phyloP scores from a whole-genome alignment of 257 asterid genomes.

The Solanum arcanum region DNA sequence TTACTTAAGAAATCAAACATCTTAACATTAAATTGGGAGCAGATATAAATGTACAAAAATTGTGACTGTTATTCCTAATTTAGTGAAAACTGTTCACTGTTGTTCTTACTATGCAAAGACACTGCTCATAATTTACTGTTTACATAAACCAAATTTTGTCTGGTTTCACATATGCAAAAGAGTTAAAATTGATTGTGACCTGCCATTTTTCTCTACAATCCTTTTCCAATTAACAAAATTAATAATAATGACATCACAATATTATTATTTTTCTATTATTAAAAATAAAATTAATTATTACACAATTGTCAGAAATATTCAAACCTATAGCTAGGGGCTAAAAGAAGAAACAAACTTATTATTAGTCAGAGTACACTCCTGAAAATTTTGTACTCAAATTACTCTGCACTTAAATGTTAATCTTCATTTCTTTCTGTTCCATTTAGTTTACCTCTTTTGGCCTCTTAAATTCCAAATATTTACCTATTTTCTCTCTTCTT shows the following conservation, averaged over 20 bases:
- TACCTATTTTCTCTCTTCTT: not conserved
- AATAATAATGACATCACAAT: not conserved
- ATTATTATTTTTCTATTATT: not conserved
- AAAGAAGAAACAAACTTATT: slow-evolving; percentile 1
- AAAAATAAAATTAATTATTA: not conserved
- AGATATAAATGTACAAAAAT: not conserved
- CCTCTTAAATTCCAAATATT: not conserved
- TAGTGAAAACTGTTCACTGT: not conserved
- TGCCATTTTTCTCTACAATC: slow-evolving; percentile 6
- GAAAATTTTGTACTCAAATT: slow-evolving; percentile 8
- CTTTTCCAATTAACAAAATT: slow-evolving; percentile 17
- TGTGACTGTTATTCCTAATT: not conserved
- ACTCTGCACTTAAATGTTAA: not conserved
- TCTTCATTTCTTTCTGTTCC: slow-evolving; percentile 31
- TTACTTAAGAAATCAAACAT: not conserved
- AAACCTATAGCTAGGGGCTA: not conserved
- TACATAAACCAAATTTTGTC: slow-evolving; percentile 15
- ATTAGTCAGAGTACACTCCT: slow-evolving; percentile 5
- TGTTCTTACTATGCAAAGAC: not conserved
- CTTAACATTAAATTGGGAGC: not conserved
- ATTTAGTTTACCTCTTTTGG: slow-evolving; percentile 3
- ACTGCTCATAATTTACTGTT: slow-evolving; percentile 6
- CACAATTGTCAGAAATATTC: slow-evolving; percentile 5
- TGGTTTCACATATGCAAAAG: slow-evolving; percentile 15
- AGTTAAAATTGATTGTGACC: slow-evolving; percentile 21